Conservation (phyloP, 139 green algal species). For the Nannochloris sp. region DNA sequence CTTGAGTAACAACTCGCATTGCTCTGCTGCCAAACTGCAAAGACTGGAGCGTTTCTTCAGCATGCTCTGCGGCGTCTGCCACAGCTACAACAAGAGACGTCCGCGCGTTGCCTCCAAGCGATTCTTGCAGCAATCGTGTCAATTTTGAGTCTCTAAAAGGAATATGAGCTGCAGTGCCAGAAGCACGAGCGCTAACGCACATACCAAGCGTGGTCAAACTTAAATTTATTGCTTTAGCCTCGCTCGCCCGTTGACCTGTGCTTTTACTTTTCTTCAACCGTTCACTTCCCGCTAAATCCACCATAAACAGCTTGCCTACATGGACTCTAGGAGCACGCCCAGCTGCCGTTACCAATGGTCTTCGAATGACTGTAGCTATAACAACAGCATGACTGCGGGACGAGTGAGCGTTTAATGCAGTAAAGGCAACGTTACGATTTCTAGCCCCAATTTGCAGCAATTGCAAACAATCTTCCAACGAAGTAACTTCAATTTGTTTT, state of each 20-base stretch:
- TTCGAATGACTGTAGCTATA: slow-evolving; percentile 75
- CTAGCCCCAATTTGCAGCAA: slow-evolving; percentile 69
- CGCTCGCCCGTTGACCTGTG: slow-evolving; percentile 45
- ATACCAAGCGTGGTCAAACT: slow-evolving; percentile 59
- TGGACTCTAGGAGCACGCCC: slow-evolving; percentile 5
- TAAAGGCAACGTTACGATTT: slow-evolving; percentile 51
- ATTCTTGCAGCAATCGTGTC: slow-evolving; percentile 62
- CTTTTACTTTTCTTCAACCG: slow-evolving; percentile 77
- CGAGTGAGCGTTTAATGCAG: slow-evolving; percentile 70
- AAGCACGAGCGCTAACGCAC: slow-evolving; percentile 55
- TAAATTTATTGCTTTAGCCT: slow-evolving; percentile 73
- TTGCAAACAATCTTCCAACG: slow-evolving; percentile 70
- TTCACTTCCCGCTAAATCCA: slow-evolving; percentile 93
- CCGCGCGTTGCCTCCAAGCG: slow-evolving; percentile 50
- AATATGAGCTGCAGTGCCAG: slow-evolving; percentile 42
- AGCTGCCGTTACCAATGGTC: slow-evolving; percentile 6
- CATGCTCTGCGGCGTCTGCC: slow-evolving; percentile 51
- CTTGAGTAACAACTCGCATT: slow-evolving; percentile 68
- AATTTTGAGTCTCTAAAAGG: slow-evolving; percentile 82
- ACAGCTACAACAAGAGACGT: slow-evolving; percentile 51
- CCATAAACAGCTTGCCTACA: slow-evolving; percentile 89
- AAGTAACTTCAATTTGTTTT: slow-evolving; percentile 49
- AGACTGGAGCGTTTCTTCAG: slow-evolving; percentile 69
- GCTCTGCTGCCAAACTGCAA: slow-evolving; percentile 71
- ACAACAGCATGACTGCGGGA: slow-evolving; percentile 71